Evolutionary conservation across 768 basidiomycete genomes (phyloP), one percentile per base, ranked within the genome.

Genomic region (Neoboletus subvelutipes): DNA sequence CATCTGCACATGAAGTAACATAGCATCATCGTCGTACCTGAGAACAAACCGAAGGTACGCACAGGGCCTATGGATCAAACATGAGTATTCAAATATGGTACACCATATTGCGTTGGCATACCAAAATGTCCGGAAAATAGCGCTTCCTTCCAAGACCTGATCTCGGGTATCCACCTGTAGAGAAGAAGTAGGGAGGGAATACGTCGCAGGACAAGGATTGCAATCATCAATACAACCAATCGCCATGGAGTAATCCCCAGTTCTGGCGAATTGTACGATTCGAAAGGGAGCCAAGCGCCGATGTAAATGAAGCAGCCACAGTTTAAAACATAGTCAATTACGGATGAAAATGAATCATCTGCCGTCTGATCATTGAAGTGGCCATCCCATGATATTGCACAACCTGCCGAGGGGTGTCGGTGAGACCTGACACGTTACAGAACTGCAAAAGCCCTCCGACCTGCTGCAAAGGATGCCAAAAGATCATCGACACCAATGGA

Each of bases 91-190:
- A 33, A 36, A 34, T 47, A 7, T 43, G 37, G 18, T 55, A 22
- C 2, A 50, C 28, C 0, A 28, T 22, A 37, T 36, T 9, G 13
- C 9, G 68, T 73, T 43, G 15, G 37, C 67, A 18, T 64, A 84
- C 88, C 94, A 68, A 96, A 98, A 76, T 97, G 94, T 3, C 96
- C 96, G 5, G 82, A 84, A 69, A 98, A 97, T 5, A 94, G 61
- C 0, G 96, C 95, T 73, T 98, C 93, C 45, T 82, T 79, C 86
- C 93, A 90, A 22, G 82, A 85, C 40, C 73, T 71, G 62, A 98
- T 90, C 70, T 98, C 95, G 0, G 95, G 96, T 15, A 97, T 83
- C 80, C 85, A 92, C 57, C 75, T 82, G 64, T 95, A 94, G 3
- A 97, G 76, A 3, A 84, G 64, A 52, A 97, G 72, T 46, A 98